Evolutionary conservation across 1,284 basidiomycete species (phyloP).

Genomic region (Naganishia liquefaciens): DNA sequence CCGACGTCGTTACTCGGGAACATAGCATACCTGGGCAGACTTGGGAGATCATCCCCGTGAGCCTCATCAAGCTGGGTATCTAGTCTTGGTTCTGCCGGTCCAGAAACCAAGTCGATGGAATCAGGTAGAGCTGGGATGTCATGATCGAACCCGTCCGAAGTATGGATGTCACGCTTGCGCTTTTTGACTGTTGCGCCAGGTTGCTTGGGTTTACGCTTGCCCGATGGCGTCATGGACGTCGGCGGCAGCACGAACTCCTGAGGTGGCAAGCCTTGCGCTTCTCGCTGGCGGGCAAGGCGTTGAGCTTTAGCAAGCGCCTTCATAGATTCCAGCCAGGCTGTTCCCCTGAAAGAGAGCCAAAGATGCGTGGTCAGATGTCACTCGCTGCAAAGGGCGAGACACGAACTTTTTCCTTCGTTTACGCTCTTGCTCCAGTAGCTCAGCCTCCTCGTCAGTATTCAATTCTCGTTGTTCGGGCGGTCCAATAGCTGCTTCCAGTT

Average conservation of each 20-base stretch:
- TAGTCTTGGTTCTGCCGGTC: conserved; percentile 12
- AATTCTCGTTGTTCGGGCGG: conserved; percentile 21
- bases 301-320: conserved; percentile 33
- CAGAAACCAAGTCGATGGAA: conserved; percentile 19
- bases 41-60: conserved; percentile 14
- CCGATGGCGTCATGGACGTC: conserved; percentile 30
- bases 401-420: conserved; percentile 33
- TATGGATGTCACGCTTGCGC: conserved; percentile 19
- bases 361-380: too few relatives aligned
- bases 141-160: conserved; percentile 12
- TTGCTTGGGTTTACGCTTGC: conserved; percentile 22
- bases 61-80: conserved; percentile 17
- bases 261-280: conserved; percentile 31
- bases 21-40: conserved; percentile 26
- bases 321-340: conserved; percentile 34
- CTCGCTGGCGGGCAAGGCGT: conserved; percentile 27
- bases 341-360: conserved; percentile 13
- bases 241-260: conserved; percentile 34
- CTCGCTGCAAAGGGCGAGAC: neutral
- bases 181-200: conserved; percentile 24
- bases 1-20: conserved; percentile 24
- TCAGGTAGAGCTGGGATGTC: conserved; percentile 24
- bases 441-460: conserved; percentile 30
- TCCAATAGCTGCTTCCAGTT: conserved; percentile 32
- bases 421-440: conserved; percentile 31